A percentile compares a stretch with the other conserved stretches of the same genome.
Conservation (phyloP, 306 rosid species). For the Carpinus viminea region DNA sequence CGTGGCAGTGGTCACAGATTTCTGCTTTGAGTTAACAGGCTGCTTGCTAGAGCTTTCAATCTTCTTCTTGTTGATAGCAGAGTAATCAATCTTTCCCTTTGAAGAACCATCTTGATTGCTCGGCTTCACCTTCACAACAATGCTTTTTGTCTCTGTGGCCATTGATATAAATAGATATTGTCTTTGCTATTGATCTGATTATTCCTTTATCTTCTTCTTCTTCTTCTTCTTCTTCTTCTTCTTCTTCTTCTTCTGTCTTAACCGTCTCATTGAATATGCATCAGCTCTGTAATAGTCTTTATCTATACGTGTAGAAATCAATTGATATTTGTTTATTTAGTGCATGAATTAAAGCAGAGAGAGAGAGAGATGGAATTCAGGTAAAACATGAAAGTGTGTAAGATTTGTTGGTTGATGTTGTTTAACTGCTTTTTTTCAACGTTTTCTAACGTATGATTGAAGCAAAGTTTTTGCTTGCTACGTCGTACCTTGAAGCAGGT, state of each 20-base stretch:
- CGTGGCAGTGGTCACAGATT: constrained; percentile 41
- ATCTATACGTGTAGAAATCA: constrained; percentile 3
- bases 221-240: not conserved
- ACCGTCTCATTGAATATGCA: constrained; percentile 22
- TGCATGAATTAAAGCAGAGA: no score
- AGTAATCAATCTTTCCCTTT: constrained; percentile 52
- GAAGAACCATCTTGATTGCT: constrained; percentile 54
- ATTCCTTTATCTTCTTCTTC: constrained; percentile 7
- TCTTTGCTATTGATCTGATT: constrained; percentile 35
- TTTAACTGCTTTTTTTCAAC: constrained; percentile 27
- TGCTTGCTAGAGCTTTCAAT: constrained; percentile 53
- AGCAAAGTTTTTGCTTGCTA: not conserved
- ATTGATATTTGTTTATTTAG: not conserved
- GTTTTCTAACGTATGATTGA: constrained; percentile 9
- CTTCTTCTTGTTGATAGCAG: constrained; percentile 52
- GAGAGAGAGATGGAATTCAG: not conserved
- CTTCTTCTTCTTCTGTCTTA: constrained; percentile 1
- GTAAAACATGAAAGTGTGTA: not conserved
- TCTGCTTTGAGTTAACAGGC: constrained; percentile 51
- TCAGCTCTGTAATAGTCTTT: constrained; percentile 10
- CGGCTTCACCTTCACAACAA: constrained; percentile 48
- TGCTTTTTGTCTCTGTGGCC: constrained; percentile 51
- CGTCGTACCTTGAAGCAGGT: not conserved
- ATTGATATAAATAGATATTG: constrained; percentile 26
- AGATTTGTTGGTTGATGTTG: constrained; percentile 27